phyloP scores from a whole-genome alignment of 139 green algal genomes.

The Asterochloris erici region DNA sequence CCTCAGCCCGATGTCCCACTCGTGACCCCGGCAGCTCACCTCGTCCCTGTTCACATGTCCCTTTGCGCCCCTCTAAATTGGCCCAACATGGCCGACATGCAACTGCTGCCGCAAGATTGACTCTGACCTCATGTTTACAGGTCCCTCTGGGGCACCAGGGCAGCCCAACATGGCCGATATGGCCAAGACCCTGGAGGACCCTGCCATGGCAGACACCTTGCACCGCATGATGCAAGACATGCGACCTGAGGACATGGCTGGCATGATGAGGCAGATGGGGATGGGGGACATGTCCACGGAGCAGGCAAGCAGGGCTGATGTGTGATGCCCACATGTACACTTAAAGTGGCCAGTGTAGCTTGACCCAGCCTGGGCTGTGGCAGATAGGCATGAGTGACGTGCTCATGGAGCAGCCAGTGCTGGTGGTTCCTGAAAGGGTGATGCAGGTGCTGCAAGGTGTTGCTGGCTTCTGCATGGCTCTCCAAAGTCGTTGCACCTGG shows the following conservation, averaged over 20 bases:
- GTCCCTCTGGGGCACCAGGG: neutral
- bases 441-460: neutral
- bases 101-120: neutral
- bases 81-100: neutral
- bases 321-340: too few species aligned
- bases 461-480: neutral
- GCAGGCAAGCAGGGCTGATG: neutral
- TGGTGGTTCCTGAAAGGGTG: neutral
- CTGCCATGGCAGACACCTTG: conserved; percentile 7
- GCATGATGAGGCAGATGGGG: neutral
- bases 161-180: conserved; percentile 1
- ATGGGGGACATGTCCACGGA: neutral
- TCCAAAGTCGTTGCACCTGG: neutral
- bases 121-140: neutral
- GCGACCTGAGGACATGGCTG: conserved; percentile 9
- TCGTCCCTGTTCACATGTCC: neutral
- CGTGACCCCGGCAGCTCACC: neutral
- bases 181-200: neutral
- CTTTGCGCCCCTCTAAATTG: neutral
- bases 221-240: conserved; percentile 1
- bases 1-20: neutral
- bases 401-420: neutral
- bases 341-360: neutral
- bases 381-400: neutral
- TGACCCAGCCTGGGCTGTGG: neutral